Evolutionary conservation across 768 basidiomycete species (phyloP).

Genomic region (Termitomyces heimii): DNA sequence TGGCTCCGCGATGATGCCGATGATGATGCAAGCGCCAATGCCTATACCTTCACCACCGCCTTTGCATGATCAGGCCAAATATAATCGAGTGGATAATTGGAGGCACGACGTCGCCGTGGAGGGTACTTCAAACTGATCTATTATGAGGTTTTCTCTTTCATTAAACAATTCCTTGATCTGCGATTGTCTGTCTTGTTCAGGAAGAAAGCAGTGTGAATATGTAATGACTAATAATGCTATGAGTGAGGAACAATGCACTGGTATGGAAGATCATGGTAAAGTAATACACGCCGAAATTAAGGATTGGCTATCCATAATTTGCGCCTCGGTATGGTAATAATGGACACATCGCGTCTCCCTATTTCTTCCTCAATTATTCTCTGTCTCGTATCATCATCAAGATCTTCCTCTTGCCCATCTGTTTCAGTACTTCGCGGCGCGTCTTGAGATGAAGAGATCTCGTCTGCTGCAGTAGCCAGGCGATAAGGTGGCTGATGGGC

Average conservation of each 20-base stretch:
- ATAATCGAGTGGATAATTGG: slow-evolving; percentile 73
- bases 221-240: slow-evolving; percentile 12
- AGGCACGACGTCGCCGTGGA: slow-evolving; percentile 73
- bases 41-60: slow-evolving; percentile 58
- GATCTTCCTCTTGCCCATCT: slow-evolving; percentile 61
- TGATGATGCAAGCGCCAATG: slow-evolving; percentile 39
- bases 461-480: slow-evolving; percentile 34
- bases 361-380: slow-evolving; percentile 78
- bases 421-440: slow-evolving; percentile 47
- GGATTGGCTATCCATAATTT: slow-evolving; percentile 74
- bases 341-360: slow-evolving; percentile 76
- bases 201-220: slow-evolving; percentile 4
- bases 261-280: not conserved
- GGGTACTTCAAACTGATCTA: slow-evolving; percentile 29
- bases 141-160: not conserved
- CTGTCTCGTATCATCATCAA: slow-evolving; percentile 71
- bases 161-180: not conserved
- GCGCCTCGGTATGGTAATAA: slow-evolving; percentile 71
- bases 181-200: slow-evolving; percentile 3
- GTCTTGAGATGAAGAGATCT: slow-evolving; percentile 26
- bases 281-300: slow-evolving; percentile 5
- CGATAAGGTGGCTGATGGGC: slow-evolving; percentile 61
- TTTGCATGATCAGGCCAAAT: slow-evolving; percentile 59
- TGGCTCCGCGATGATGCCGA: slow-evolving; percentile 46
- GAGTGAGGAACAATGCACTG: not conserved